A percentile compares a stretch with the other conserved stretches of the same genome.
Conservation (phyloP, 805 yeast genomes). For the Yarrowia sp. region DNA sequence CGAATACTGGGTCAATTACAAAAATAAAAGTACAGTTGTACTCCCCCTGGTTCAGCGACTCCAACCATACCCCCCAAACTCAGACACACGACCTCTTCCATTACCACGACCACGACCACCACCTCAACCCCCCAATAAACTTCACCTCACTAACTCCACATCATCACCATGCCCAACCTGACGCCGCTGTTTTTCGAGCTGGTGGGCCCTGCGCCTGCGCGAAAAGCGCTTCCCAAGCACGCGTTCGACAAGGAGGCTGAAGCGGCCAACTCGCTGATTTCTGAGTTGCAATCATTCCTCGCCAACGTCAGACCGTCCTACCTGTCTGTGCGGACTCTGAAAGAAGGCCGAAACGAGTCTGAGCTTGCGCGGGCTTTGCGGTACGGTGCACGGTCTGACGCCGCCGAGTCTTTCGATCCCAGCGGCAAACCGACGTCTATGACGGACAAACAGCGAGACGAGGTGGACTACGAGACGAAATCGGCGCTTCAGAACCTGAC, state of each 20-base stretch:
- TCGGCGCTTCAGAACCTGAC: slow-evolving; percentile 40
- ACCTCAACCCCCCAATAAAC: too few species aligned
- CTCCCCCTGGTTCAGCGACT: too few species aligned
- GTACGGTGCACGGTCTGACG: not conserved
- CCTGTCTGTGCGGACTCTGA: slow-evolving; percentile 32
- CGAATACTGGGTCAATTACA: too few species aligned
- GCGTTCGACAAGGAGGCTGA: slow-evolving; percentile 17
- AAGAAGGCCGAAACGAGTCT: slow-evolving; percentile 27
- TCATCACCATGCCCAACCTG: not conserved
- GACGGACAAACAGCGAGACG: slow-evolving; percentile 42
- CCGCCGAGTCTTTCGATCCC: not conserved
- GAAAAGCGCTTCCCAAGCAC: not conserved
- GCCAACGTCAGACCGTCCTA: slow-evolving; percentile 36
- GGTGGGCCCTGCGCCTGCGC: slow-evolving; percentile 13
- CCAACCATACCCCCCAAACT: too few species aligned
- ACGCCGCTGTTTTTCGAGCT: slow-evolving; percentile 21
- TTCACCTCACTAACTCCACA: not conserved
- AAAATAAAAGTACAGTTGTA: too few species aligned
- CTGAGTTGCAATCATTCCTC: slow-evolving; percentile 32
- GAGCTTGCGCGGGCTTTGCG: slow-evolving; percentile 10
- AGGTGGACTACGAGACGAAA: slow-evolving; percentile 43
- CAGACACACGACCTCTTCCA: too few species aligned
- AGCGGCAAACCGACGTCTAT: slow-evolving; percentile 29
- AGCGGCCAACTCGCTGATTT: slow-evolving; percentile 24
- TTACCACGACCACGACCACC: not conserved